A percentile compares a stretch with the other conserved stretches of the same genome.
Evolutionary conservation across 2,329 filamentous ascomycete species (phyloP).

Genomic region (Neopestalotiopsis rosae): DNA sequence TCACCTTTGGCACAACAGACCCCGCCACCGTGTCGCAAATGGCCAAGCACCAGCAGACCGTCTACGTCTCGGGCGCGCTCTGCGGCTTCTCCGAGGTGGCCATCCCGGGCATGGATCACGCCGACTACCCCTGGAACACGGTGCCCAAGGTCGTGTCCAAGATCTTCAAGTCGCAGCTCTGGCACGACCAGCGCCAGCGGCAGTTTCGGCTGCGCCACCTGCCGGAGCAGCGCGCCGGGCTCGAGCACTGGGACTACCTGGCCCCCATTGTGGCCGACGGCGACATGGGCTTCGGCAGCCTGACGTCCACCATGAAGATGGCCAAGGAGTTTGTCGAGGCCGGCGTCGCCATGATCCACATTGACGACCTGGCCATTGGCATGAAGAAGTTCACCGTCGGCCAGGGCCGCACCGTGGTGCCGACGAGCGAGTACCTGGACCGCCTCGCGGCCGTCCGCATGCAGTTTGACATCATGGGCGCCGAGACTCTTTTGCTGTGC

Average conservation of each 20-base stretch:
- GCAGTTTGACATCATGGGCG: constrained; percentile 46
- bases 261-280: constrained; percentile 46
- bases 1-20: constrained; percentile 45
- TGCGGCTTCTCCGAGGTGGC: constrained; percentile 43
- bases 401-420: constrained; percentile 44
- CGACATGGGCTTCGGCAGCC: constrained; percentile 48
- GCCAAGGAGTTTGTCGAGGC: constrained; percentile 46
- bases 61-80: constrained; percentile 46
- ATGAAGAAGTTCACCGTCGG: constrained; percentile 50
- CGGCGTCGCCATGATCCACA: constrained; percentile 48
- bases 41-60: constrained; percentile 42
- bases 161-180: constrained; percentile 45
- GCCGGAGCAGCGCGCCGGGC: constrained; percentile 32
- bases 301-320: constrained; percentile 47
- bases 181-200: constrained; percentile 45
- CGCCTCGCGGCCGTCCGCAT: constrained; percentile 41
- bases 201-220: constrained; percentile 41
- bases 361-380: constrained; percentile 48
- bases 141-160: constrained; percentile 46
- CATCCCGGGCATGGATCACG: constrained; percentile 44
- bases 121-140: constrained; percentile 48
- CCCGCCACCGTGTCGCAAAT: constrained; percentile 41
- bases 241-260: constrained; percentile 45
- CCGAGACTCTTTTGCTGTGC: constrained; percentile 43
- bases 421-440: constrained; percentile 43